Percentiles rank a stretch among this genome's conserved stretches.
Conservation (phyloP, 345 rosid genomes). For the Linum lewisii region DNA sequence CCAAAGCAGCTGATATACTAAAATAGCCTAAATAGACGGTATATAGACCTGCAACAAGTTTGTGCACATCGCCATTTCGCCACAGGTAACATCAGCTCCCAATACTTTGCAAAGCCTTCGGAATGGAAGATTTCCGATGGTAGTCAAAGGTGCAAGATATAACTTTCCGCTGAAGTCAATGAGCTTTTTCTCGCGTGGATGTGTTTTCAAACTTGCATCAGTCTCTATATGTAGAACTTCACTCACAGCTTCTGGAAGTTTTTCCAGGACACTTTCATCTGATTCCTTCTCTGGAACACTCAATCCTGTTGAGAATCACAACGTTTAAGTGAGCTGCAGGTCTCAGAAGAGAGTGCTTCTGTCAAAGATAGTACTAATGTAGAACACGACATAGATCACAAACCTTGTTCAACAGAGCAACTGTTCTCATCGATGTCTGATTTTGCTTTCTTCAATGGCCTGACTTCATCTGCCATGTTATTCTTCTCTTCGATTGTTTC, state of each 20-base stretch:
- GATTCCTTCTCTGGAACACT: constrained; percentile 21
- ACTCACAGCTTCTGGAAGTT: constrained; percentile 13
- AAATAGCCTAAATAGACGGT: constrained; percentile 6
- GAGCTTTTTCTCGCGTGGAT: constrained; percentile 76
- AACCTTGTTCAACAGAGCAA: constrained; percentile 25
- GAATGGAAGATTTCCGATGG: constrained; percentile 96
- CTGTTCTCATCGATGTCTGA: constrained; percentile 27
- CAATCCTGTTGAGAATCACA: constrained; percentile 27
- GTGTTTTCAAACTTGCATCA: constrained; percentile 48
- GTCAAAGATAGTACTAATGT: neutral
- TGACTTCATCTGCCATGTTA: constrained; percentile 32
- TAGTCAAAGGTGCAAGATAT: constrained; percentile 90
- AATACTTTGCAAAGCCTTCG: constrained; percentile 84
- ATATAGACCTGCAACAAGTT: constrained; percentile 74
- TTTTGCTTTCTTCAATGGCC: constrained; percentile 67
- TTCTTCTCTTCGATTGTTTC: constrained; percentile 21
- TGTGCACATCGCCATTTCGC: constrained; percentile 99
- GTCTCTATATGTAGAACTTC: constrained; percentile 33
- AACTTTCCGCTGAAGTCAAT: constrained; percentile 81
- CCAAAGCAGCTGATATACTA: neutral
- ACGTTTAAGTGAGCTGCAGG: constrained; percentile 11
- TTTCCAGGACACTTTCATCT: constrained; percentile 7
- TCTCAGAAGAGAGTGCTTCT: neutral
- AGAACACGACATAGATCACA: constrained; percentile 39
- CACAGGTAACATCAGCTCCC: constrained; percentile 91